Conservation (phyloP, 257 asterid species). For the Fraxinus pennsylvanica region DNA sequence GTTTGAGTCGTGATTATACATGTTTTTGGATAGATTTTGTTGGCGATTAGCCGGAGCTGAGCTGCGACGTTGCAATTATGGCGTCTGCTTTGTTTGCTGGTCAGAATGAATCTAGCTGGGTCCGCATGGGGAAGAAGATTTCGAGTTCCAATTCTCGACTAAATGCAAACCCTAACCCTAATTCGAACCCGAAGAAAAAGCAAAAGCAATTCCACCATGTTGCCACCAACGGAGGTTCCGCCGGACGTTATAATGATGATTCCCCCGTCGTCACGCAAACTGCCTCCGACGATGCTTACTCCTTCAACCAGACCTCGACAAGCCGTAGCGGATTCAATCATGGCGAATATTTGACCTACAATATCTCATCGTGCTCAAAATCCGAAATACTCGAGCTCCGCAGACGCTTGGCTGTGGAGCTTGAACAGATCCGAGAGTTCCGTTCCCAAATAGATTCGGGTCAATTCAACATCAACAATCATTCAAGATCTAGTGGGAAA, state of each 20-base stretch:
- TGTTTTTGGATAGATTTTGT: slow-evolving; percentile 37
- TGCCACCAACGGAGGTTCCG: slow-evolving; percentile 42
- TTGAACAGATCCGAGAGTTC: slow-evolving; percentile 71
- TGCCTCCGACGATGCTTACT: slow-evolving; percentile 90
- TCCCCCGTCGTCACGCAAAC: slow-evolving; percentile 78
- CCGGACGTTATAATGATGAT: slow-evolving; percentile 38
- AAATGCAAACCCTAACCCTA: slow-evolving; percentile 75
- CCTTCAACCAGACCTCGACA: slow-evolving; percentile 67
- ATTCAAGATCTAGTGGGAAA: slow-evolving; percentile 57
- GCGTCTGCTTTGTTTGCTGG: slow-evolving; percentile 86
- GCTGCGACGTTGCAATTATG: slow-evolving; percentile 51
- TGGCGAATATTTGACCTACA: slow-evolving; percentile 59
- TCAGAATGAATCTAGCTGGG: slow-evolving; percentile 90
- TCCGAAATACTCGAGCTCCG: slow-evolving; percentile 62
- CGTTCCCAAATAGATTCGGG: slow-evolving; percentile 71
- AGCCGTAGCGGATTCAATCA: slow-evolving; percentile 52
- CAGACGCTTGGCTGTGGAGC: slow-evolving; percentile 60
- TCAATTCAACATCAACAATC: slow-evolving; percentile 42
- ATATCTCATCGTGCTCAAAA: slow-evolving; percentile 52
- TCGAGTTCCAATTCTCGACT: slow-evolving; percentile 58
- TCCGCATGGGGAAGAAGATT: slow-evolving; percentile 74
- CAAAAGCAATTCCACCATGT: slow-evolving; percentile 66
- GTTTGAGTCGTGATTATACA: slow-evolving; percentile 28
- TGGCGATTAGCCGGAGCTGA: slow-evolving; percentile 48
- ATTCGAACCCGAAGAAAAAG: slow-evolving; percentile 62